phyloP scores from a whole-genome alignment of 225 moss, liverwort and hornwort species.

The Polytrichum commune region DNA sequence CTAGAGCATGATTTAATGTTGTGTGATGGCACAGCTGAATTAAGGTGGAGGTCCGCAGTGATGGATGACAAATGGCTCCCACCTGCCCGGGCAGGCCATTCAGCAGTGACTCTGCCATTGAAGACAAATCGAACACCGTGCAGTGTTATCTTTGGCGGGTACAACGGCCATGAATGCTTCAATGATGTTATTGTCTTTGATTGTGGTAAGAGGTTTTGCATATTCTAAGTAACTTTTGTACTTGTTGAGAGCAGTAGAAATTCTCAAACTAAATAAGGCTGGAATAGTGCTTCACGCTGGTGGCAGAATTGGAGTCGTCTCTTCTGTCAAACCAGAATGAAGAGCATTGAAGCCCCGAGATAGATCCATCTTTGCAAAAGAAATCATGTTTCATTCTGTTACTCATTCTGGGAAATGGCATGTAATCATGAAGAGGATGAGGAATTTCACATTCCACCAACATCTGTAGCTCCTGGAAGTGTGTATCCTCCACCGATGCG shows the following conservation, averaged over 20 bases:
- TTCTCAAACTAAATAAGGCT: too few relatives aligned
- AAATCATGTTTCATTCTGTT: too few relatives aligned
- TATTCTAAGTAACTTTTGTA: too few relatives aligned
- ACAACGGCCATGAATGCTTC: constrained; percentile 73
- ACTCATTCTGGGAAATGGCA: too few relatives aligned
- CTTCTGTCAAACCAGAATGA: too few relatives aligned
- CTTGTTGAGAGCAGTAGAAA: too few relatives aligned
- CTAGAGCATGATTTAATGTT: background rate
- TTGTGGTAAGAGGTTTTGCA: constrained; percentile 41
- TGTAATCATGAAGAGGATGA: constrained; percentile 38
- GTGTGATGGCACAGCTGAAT: constrained; percentile 48
- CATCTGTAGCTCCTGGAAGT: constrained; percentile 43
- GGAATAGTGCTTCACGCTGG: too few relatives aligned
- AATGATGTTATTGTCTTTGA: constrained; percentile 78
- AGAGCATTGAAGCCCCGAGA: too few relatives aligned
- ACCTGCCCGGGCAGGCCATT: constrained; percentile 75
- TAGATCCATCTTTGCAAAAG: background rate
- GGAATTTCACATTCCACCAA: constrained; percentile 58
- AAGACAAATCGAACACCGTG: constrained; percentile 24
- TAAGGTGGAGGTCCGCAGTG: constrained; percentile 66
- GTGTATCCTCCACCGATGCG: constrained; percentile 78
- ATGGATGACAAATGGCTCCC: constrained; percentile 57
- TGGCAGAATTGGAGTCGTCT: too few relatives aligned
- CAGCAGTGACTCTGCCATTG: constrained; percentile 57
- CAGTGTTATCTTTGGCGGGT: constrained; percentile 76